Conservation (phyloP, 148 eudicot genomes). For the Euryodendron excelsum region DNA sequence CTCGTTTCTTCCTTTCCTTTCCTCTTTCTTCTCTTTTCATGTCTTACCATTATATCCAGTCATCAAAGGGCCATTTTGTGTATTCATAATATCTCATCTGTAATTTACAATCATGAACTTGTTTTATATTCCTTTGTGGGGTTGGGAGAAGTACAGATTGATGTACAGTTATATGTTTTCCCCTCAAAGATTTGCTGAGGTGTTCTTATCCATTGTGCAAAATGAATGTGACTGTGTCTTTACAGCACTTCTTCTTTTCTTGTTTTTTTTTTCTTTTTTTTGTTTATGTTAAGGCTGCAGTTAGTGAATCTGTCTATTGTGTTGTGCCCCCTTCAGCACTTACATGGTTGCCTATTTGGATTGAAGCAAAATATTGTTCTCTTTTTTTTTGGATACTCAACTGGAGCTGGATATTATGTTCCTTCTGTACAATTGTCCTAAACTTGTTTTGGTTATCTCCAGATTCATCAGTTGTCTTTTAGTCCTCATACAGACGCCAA, state of each 20-base stretch:
- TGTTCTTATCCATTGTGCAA: too few relatives aligned
- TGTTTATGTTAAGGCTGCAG: neutral
- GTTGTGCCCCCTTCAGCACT: neutral
- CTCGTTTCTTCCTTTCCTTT: neutral
- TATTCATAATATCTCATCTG: too few relatives aligned
- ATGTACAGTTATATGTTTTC: neutral
- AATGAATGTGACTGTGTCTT: neutral
- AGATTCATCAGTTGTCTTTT: constrained; percentile 86
- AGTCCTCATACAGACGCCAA: constrained; percentile 94
- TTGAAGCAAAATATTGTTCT: neutral
- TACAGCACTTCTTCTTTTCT: neutral
- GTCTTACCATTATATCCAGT: too few relatives aligned
- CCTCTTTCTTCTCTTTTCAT: too few relatives aligned
- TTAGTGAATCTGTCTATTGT: neutral
- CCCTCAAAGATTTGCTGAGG: neutral
- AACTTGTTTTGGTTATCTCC: constrained; percentile 9
- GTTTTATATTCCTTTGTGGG: neutral
- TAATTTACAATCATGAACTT: neutral
- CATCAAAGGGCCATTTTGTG: too few relatives aligned
- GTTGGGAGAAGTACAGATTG: neutral
- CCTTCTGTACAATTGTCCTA: neutral
- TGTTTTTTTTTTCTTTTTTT: too few relatives aligned
- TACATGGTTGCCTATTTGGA: neutral
- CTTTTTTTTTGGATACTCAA: neutral
- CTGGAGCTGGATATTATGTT: neutral